Evolutionary conservation across 306 rosid species (phyloP), one percentile per base, ranked within the genome.

Genomic region (Luffa acutangula): DNA sequence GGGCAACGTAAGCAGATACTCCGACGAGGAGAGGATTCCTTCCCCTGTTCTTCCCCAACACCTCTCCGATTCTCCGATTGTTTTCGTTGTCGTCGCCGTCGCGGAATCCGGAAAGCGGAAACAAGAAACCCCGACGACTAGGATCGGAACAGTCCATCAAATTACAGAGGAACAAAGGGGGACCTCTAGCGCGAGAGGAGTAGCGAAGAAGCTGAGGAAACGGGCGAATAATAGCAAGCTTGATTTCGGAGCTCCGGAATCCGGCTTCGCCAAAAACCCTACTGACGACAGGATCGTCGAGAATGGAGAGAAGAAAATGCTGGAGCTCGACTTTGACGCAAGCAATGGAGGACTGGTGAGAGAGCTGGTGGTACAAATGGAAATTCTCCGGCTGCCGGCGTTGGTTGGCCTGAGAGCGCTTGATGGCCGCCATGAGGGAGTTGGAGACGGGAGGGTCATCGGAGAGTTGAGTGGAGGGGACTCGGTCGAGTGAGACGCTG

Each of bases 371-470:
- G 82, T 86, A 89, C 41, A 90, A 84, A 45, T 92, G 97, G 56
- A 90, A 90, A 25, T 89, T 91, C 65, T 96, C 98, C 0, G 99
- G 99, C 78, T 93, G 98, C 0, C 98, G 86, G 1, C 99, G 78
- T 70, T 96, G 99, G 89, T 91, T 96, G 4, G 99, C 98, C 76
- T 96, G 99, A 3, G 99, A 96, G 7, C 99, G 93, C 60, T 96
- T 96, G 15, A 96, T 86, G 63, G 99, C 99, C 0, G 99, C 99
- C 99, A 91, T 93, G 87, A 96, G 93, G 0, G 99, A 96, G 86
- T 96, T 96, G 2, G 99, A 96, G 0, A 96, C 91, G 1, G 99
- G 99, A 1, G 99, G 99, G 79, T 93, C 96, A 11, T 89, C 79
- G 39, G 81, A 9, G 41, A 74, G 69, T 73, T 83, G 91, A 86